phyloP scores from a whole-genome alignment of 495 filamentous ascomycete species.

The Penicillium fimorum region DNA sequence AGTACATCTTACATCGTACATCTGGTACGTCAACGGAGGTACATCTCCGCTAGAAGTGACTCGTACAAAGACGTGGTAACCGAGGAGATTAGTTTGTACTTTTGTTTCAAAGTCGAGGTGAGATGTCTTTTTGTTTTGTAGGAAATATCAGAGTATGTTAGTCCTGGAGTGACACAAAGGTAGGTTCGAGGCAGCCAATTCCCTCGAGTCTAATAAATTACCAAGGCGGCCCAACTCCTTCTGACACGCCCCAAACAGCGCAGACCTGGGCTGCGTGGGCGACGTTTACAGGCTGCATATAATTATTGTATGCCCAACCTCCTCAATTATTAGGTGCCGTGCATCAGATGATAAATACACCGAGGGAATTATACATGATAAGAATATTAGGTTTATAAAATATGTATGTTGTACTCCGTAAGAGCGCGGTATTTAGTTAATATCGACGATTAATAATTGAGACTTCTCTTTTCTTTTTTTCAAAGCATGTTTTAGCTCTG shows the following conservation, averaged over 20 bases:
- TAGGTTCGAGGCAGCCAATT: constrained; percentile 11
- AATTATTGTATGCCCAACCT: constrained; percentile 27
- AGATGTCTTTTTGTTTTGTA: constrained; percentile 1
- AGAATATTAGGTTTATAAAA: not conserved
- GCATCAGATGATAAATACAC: constrained; percentile 15
- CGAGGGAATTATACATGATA: not conserved
- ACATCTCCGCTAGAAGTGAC: constrained; percentile 5
- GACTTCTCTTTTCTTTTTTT: not conserved
- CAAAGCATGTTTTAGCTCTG: constrained; percentile 5
- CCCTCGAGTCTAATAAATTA: constrained; percentile 15
- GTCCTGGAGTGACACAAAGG: not conserved
- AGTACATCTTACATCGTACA: constrained; percentile 5
- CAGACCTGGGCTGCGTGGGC: constrained; percentile 17
- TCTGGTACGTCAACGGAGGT: constrained; percentile 4
- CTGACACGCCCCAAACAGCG: constrained; percentile 2
- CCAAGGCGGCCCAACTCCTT: constrained; percentile 22
- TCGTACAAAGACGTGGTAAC: not conserved
- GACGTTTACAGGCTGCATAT: constrained; percentile 21
- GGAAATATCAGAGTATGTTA: not conserved
- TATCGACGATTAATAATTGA: not conserved
- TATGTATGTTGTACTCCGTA: not conserved
- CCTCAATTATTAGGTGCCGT: constrained; percentile 20
- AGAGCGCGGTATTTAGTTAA: too few species aligned
- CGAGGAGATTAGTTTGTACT: not conserved
- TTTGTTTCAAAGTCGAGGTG: not conserved